phyloP scores from a whole-genome alignment of 2,329 filamentous ascomycete genomes.

The Fusarium hostae region DNA sequence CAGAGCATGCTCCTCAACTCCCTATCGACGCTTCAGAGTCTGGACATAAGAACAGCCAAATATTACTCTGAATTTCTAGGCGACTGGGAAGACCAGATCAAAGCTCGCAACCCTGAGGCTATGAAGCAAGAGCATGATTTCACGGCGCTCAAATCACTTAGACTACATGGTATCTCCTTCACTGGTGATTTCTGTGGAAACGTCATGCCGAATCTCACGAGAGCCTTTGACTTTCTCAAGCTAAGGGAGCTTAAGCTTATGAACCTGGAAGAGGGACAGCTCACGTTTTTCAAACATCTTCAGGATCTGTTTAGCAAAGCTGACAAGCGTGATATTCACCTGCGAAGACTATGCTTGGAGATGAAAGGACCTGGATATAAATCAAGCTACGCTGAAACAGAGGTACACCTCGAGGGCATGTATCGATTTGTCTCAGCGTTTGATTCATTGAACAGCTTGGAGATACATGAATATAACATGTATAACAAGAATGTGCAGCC shows the following conservation, averaged over 20 bases:
- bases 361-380: fast-evolving
- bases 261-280: fast-evolving
- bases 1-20: constrained; percentile 11
- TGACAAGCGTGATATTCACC: neutral
- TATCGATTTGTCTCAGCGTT: constrained; percentile 15
- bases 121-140: neutral
- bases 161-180: fast-evolving
- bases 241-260: neutral
- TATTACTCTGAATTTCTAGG: neutral
- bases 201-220: fast-evolving
- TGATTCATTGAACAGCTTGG: neutral
- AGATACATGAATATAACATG: neutral
- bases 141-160: constrained; percentile 1
- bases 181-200: fast-evolving
- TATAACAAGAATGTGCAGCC: fast-evolving
- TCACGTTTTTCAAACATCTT: neutral
- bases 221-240: constrained; percentile 7
- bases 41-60: neutral
- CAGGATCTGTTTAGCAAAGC: neutral
- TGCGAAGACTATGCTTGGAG: neutral
- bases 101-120: neutral
- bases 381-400: fast-evolving
- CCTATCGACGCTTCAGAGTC: neutral
- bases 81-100: neutral
- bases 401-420: neutral